Conservation (phyloP, 2,329 filamentous ascomycete genomes). For the Fusarium sp. region DNA sequence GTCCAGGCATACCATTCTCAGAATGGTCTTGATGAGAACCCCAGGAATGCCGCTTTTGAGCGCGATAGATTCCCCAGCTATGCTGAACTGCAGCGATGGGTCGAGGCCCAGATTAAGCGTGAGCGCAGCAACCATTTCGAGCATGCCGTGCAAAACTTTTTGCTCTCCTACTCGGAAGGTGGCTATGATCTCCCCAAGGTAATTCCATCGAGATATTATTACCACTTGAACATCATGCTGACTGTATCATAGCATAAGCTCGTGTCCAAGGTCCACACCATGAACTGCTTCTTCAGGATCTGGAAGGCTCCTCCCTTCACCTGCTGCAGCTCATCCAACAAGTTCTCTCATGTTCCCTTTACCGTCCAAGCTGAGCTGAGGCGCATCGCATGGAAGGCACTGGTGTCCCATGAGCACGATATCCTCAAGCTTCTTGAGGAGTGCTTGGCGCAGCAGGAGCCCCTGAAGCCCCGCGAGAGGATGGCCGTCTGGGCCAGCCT, state of each 20-base stretch:
- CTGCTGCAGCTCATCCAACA: conserved; percentile 51
- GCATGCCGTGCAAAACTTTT: conserved; percentile 49
- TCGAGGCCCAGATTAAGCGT: conserved; percentile 49
- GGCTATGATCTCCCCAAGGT: conserved; percentile 52
- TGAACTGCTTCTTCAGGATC: conserved; percentile 60
- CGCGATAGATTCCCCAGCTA: conserved; percentile 51
- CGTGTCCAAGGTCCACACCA: conserved; percentile 54
- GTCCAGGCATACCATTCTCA: conserved; percentile 51
- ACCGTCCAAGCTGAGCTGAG: conserved; percentile 53
- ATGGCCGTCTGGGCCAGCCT: conserved; percentile 58
- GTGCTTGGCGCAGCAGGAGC: conserved; percentile 50
- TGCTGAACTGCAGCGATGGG: conserved; percentile 49
- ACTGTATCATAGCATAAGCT: conserved; percentile 50
- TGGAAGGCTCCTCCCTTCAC: conserved; percentile 56
- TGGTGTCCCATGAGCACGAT: conserved; percentile 51
- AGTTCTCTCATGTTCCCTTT: conserved; percentile 49
- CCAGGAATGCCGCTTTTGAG: conserved; percentile 50
- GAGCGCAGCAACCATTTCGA: conserved; percentile 48
- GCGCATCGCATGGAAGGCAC: conserved; percentile 50
- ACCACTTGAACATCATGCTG: conserved; percentile 18
- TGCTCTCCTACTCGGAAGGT: conserved; percentile 49
- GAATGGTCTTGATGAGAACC: conserved; percentile 45
- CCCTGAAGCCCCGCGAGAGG: conserved; percentile 51
- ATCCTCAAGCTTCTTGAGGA: conserved; percentile 53
- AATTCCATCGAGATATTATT: conserved; percentile 35